These are phyloP conservation scores for Fusarium napiforme DNA, from an alignment of 2,329 filamentous ascomycete genomes.

Conservation along the genomic window DNA sequence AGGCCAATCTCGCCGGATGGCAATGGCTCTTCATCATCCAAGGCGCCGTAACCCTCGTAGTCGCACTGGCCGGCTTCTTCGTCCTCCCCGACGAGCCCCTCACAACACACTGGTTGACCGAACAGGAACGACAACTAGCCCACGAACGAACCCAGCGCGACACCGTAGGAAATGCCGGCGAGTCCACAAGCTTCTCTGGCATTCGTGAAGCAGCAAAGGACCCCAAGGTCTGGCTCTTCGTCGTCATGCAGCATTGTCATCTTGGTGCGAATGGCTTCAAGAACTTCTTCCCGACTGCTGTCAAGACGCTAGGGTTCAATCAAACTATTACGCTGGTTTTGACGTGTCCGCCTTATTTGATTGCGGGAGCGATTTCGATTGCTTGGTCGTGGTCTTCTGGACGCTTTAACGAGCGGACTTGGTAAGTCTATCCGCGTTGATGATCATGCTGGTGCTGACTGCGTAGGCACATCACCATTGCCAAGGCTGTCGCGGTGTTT, in stretches of 20 bases:
- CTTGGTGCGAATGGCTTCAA: slow-evolving; percentile 60
- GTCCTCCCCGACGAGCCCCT: slow-evolving; percentile 52
- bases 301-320: slow-evolving; percentile 41
- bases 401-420: slow-evolving; percentile 57
- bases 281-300: slow-evolving; percentile 43
- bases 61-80: slow-evolving; percentile 41
- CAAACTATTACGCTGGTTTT: slow-evolving; percentile 43
- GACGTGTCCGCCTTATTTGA: slow-evolving; percentile 55
- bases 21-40: slow-evolving; percentile 72
- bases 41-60: slow-evolving; percentile 55
- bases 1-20: slow-evolving; percentile 43
- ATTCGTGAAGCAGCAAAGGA: slow-evolving; percentile 57
- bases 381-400: slow-evolving; percentile 53
- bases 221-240: slow-evolving; percentile 59
- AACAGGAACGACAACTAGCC: slow-evolving; percentile 56
- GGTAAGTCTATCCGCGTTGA: slow-evolving; percentile 12
- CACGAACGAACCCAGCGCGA: slow-evolving; percentile 56
- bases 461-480: slow-evolving; percentile 53
- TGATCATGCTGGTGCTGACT: background rate
- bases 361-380: slow-evolving; percentile 46
- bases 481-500: slow-evolving; percentile 53
- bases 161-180: slow-evolving; percentile 55
- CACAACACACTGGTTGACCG: slow-evolving; percentile 55
- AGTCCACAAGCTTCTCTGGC: slow-evolving; percentile 55
- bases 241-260: slow-evolving; percentile 62